These are phyloP conservation scores for Caloboletus inedulis DNA, from an alignment of 1,284 basidiomycete genomes.

Conservation along the genomic window DNA sequence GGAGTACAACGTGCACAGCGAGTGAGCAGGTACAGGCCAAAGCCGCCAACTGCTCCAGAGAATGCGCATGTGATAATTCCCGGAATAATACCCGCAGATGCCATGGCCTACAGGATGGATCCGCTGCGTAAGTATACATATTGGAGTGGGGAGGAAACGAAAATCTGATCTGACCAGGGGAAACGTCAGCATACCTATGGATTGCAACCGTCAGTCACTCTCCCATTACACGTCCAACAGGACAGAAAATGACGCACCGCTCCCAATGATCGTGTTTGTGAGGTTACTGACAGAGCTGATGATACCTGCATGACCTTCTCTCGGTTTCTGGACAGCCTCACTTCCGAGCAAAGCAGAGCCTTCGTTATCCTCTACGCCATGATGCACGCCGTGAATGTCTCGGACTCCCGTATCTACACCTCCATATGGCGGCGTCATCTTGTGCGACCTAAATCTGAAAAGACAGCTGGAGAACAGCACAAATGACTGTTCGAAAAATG, in stretches of 20 bases:
- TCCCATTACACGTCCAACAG: background rate
- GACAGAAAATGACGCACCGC: conserved; percentile 53
- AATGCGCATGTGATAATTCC: conserved; percentile 88
- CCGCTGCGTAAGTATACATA: background rate
- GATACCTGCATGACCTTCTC: conserved; percentile 65
- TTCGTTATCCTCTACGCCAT: conserved; percentile 40
- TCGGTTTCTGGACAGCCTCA: conserved; percentile 34
- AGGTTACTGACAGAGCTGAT: conserved; percentile 73
- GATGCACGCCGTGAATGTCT: background rate
- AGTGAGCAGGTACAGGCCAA: conserved; percentile 89
- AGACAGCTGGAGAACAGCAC: background rate
- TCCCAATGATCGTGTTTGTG: conserved; percentile 85
- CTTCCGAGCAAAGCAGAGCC: conserved; percentile 53
- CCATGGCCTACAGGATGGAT: conserved; percentile 61
- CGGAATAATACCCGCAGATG: conserved; percentile 81
- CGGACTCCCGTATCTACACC: conserved; percentile 34
- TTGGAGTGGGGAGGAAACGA: background rate
- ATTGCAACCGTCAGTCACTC: conserved; percentile 6
- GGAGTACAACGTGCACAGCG: conserved; percentile 79
- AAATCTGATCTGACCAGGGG: conserved; percentile 51
- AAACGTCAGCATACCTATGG: conserved; percentile 77
- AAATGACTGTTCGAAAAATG: background rate
- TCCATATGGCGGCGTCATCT: conserved; percentile 68
- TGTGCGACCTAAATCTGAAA: conserved; percentile 36
- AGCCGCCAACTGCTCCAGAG: conserved; percentile 76